Evolutionary conservation across 1,139 yeast species (phyloP).

Genomic region (Candida sanyaensis): DNA sequence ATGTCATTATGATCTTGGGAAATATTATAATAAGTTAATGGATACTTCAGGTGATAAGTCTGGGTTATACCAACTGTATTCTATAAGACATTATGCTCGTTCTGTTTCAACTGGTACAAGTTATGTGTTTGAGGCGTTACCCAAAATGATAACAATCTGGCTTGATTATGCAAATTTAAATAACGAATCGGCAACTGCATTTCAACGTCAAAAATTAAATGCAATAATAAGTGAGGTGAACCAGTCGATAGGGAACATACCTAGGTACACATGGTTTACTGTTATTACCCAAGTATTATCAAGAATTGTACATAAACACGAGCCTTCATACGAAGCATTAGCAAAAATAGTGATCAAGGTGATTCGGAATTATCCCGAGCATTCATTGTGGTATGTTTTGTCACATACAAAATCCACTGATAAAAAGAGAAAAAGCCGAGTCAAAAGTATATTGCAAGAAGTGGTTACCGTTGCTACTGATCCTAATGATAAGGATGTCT

Average conservation of each 20-base stretch:
- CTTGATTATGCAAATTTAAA: slow-evolving; percentile 64
- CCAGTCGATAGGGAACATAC: slow-evolving; percentile 47
- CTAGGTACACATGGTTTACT: slow-evolving; percentile 74
- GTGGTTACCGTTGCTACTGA: slow-evolving; percentile 2
- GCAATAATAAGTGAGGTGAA: slow-evolving; percentile 57
- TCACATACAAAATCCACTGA: slow-evolving; percentile 76
- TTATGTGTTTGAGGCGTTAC: slow-evolving; percentile 81
- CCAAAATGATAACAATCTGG: slow-evolving; percentile 90
- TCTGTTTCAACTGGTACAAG: slow-evolving; percentile 71
- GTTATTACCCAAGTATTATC: slow-evolving; percentile 87
- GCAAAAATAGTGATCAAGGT: slow-evolving; percentile 57
- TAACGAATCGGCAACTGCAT: slow-evolving; percentile 25
- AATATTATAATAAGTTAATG: slow-evolving; percentile 73
- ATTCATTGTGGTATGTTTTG: slow-evolving; percentile 81
- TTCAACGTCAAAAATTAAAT: slow-evolving; percentile 34
- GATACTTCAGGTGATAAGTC: slow-evolving; percentile 55
- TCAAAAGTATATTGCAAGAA: slow-evolving; percentile 24
- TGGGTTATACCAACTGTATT: slow-evolving; percentile 70
- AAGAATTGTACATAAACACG: slow-evolving; percentile 67
- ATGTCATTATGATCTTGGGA: slow-evolving; percentile 79
- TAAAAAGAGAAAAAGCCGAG: slow-evolving; percentile 54
- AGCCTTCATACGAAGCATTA: slow-evolving; percentile 57
- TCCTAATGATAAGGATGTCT: neutral
- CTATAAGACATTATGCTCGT: slow-evolving; percentile 63
- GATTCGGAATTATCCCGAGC: slow-evolving; percentile 70